Evolutionary conservation across 2,329 filamentous ascomycete genomes (phyloP), one percentile per base, ranked within the genome.

Genomic region (Exserohilum turcica): DNA sequence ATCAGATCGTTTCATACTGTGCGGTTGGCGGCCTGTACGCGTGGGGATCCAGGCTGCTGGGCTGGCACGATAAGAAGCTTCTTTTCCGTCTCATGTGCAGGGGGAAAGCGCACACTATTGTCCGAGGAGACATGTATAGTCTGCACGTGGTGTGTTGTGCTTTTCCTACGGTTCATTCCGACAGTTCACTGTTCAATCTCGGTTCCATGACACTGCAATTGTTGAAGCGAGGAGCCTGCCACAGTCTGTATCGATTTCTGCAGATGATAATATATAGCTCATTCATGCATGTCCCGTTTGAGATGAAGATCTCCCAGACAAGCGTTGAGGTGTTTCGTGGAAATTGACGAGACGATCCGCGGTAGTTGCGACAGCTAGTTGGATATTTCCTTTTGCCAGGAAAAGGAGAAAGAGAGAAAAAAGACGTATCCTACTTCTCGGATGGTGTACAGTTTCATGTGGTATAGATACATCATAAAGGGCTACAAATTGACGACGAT

Each of bases 241-340:
- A 70, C 83, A 86, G 71, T 87, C 84, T n/a, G n/a, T n/a, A n/a
- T n/a, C n/a, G n/a, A n/a, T n/a, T n/a, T 24, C 21, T 24, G 21
- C 21, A 24, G 21, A 24, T 24, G 21, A n/a, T n/a, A n/a, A n/a
- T n/a, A n/a, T 24, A 24, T 4, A 24, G 7, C 21, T 24, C 21
- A 24, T 7, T 24, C 4, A 24, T 24, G 7, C 21, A 24, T 5
- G 4, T 24, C 7, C 21, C 21, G 21, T 24, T 24, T 24, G 21
- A 24, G 7, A 24, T 24, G 21, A 24, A 24, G 21, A 24, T 24
- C 21, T 5, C 7, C 21, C 4, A 24, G 7, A 24, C 21, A 24
- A 24, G 21, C 21, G 21, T 24, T 24, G 7, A 24, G 7, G 21
- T 24, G 21, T 24, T 24, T 24, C 21, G 21, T 24, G 7, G 21